A percentile compares a stretch with the other conserved stretches of the same genome.
Evolutionary conservation across 1,139 yeast species (phyloP).

Genomic region (Wickerhamomyces sp.): DNA sequence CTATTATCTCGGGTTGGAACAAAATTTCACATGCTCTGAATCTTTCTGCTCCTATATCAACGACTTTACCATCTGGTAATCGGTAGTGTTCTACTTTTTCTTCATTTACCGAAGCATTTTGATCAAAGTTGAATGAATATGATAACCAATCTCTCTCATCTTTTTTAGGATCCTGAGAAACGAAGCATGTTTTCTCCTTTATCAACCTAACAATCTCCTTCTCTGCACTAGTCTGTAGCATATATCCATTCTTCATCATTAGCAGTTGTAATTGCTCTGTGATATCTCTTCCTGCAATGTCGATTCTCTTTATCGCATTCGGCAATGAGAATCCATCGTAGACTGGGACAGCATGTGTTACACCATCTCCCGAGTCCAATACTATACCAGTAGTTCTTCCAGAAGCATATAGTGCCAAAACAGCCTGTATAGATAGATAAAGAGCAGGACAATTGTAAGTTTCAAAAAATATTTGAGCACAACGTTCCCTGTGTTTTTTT

Average conservation of each 20-base stretch:
- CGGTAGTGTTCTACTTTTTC: constrained; percentile 41
- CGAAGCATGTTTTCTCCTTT: constrained; percentile 70
- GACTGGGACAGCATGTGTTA: constrained; percentile 81
- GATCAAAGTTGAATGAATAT: constrained; percentile 10
- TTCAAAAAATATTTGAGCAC: constrained; percentile 79
- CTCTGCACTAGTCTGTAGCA: constrained; percentile 67
- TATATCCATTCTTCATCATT: constrained; percentile 60
- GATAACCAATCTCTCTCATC: constrained; percentile 60
- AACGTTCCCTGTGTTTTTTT: constrained; percentile 57
- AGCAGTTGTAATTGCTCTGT: constrained; percentile 69
- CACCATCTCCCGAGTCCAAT: constrained; percentile 90
- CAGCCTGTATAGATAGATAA: constrained; percentile 81
- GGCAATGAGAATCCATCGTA: constrained; percentile 83
- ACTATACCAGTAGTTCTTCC: constrained; percentile 92
- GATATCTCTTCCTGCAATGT: constrained; percentile 83
- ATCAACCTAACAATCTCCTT: constrained; percentile 73
- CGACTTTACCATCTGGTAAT: constrained; percentile 77
- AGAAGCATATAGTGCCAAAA: constrained; percentile 76
- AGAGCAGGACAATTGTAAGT: constrained; percentile 82
- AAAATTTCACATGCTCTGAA: constrained; percentile 67
- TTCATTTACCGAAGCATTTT: constrained; percentile 8
- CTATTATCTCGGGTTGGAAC: constrained; percentile 75
- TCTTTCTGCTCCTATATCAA: constrained; percentile 61
- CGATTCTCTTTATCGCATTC: constrained; percentile 67
- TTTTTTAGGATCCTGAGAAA: constrained; percentile 61